Conservation (phyloP, 805 yeast species). For the Brettanomyces anomalus region DNA sequence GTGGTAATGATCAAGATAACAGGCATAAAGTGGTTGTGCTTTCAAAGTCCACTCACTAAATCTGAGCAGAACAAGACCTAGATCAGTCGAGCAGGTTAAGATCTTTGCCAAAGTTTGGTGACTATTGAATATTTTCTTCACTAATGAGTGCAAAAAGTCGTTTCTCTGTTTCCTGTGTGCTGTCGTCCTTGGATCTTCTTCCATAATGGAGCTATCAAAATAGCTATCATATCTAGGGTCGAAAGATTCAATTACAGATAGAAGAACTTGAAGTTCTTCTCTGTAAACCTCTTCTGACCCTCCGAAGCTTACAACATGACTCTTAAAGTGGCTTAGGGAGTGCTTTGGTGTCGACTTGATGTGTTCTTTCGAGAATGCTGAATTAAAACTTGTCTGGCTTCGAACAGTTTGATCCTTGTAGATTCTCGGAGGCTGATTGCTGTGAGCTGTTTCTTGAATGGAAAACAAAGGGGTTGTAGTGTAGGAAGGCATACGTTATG, state of each 20-base stretch:
- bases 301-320: constrained; percentile 8
- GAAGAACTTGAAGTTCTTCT: constrained; percentile 14
- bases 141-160: constrained; percentile 9
- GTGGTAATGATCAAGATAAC: constrained; percentile 16
- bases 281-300: constrained; percentile 13
- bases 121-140: constrained; percentile 8
- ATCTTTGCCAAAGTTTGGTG: constrained; percentile 13
- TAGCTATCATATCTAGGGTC: constrained; percentile 22
- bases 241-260: constrained; percentile 15
- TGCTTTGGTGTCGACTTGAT: background rate
- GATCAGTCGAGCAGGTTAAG: constrained; percentile 7
- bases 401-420: background rate
- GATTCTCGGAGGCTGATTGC: background rate
- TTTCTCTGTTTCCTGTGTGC: constrained; percentile 14
- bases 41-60: constrained; percentile 20
- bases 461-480: constrained; percentile 14
- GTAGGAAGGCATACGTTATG: constrained; percentile 8
- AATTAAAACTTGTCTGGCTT: background rate
- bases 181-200: constrained; percentile 16
- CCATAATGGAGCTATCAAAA: constrained; percentile 20
- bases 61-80: constrained; percentile 6
- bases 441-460: constrained; percentile 12
- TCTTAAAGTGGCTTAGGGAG: background rate
- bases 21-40: constrained; percentile 12
- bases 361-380: too few species aligned